phyloP scores from a whole-genome alignment of 2,329 filamentous ascomycete species.

The Mycocentrospora acerina region DNA sequence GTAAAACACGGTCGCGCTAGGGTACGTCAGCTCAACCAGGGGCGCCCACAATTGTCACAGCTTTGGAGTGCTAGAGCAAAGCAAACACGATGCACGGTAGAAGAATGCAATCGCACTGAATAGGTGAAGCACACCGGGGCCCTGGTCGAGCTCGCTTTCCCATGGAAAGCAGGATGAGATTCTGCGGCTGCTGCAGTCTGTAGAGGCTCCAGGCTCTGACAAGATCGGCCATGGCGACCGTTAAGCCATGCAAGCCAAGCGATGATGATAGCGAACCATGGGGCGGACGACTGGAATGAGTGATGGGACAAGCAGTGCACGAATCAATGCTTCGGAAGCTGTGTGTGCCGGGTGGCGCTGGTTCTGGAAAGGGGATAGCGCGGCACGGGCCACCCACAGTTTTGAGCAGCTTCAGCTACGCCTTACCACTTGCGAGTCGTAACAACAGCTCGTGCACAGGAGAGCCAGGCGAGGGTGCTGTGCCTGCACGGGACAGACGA shows the following conservation, averaged over 20 bases:
- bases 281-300: too few species aligned
- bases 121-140: slow-evolving; percentile 1
- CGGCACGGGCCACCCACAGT: too few species aligned
- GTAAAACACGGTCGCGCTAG: slow-evolving; percentile 1
- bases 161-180: not conserved
- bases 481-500: not conserved
- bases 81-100: slow-evolving; percentile 4
- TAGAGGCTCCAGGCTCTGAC: slow-evolving; percentile 14
- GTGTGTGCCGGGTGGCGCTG: slow-evolving; percentile 21
- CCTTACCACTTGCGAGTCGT: slow-evolving; percentile 5
- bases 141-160: not conserved
- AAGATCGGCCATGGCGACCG: slow-evolving; percentile 24
- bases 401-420: slow-evolving; percentile 15
- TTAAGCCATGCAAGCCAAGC: slow-evolving; percentile 20
- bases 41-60: slow-evolving; percentile 3
- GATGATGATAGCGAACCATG: not conserved
- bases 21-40: not conserved
- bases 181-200: slow-evolving; percentile 6
- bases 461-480: too few species aligned
- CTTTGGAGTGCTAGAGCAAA: not conserved
- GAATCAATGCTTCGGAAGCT: slow-evolving; percentile 18
- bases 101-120: slow-evolving; percentile 12
- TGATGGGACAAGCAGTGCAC: slow-evolving; percentile 3
- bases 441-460: not conserved
- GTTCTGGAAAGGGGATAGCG: not conserved